Evolutionary conservation across 306 rosid species (phyloP), one percentile per base, ranked within the genome.

Genomic region (Glycine latifolia): DNA sequence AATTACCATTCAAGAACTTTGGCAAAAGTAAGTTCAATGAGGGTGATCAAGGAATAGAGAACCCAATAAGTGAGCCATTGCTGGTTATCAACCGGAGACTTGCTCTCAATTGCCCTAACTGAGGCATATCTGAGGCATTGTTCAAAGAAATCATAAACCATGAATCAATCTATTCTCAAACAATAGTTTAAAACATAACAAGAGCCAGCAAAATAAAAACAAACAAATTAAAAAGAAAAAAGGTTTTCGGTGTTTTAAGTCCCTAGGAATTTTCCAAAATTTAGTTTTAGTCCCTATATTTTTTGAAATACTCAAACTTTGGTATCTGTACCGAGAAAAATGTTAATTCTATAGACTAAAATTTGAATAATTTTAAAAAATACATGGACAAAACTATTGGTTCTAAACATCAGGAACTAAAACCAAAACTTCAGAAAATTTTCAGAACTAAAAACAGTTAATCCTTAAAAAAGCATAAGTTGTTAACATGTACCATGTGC

Each of bases 51-150:
- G 49, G 99, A 96, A 81, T 96, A 89, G 3, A 96, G 96, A 82
- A 96, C 91, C 99, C 99, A 96, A 68, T 96, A 96, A 47, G 97
- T 96, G 44, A 94, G 95, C 99, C 99, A 96, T 62, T 96, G 99
- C 81, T 90, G 99, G 87, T 96, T 98, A 72, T 96, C 99, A 15
- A 89, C 49, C 14, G 90, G 85, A 62, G 97, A 91, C 85, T 94
- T 92, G 71, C 92, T 92, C 79, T 96, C 99, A 81, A 94, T 96
- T 73, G 98, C 99, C 82, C 94, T 86, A 61, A 96, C 78, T 7
- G 99, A 96, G 13, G 99, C 97, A 76, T 94, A 96, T 68, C 99
- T 96, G 85, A 33, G 41, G 13, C 49, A 41, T 85, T 66, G 10
- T 71, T 81, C 12, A 66, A 41, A 15, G 39, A 47, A 79, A 85